Evolutionary conservation across 805 yeast genomes (phyloP), one percentile per base, ranked within the genome.

Genomic region (Candida pseudofarinosa): DNA sequence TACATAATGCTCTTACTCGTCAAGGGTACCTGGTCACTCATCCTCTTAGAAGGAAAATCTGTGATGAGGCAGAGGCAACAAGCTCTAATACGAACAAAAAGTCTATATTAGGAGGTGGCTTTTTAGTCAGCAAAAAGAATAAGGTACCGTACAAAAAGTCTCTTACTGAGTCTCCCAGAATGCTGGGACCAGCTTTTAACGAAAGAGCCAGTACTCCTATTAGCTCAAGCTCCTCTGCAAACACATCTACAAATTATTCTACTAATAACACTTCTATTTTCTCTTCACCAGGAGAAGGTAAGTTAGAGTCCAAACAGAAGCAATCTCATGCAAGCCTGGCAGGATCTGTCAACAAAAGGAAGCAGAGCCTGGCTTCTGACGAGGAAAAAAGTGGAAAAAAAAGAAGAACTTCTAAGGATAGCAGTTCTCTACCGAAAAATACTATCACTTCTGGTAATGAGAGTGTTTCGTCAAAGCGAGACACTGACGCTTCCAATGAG

Each of bases 21-120:
- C 51, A 68, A 34, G 76, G 74, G 17, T 70, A 55, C 44, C 66
- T 63, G 55, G 72, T 65, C 33, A 66, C 74, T 7, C 74, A 70
- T 47, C 74, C 76, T 4, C 54, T 69, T 39, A 51, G 76, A 33
- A 62, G 53, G 42, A 66, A 64, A 44, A 56, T 70, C 17, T 39
- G 42, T 31, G 55, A 50, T 2, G 43, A 48, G 19, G 45, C 48
- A 4, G 14, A 26, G 12, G 23, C 39, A 8, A 33, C 19, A 5
- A 40, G 36, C 23, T 33, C 23, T 23, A 35, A 35, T 38, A 15
- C 33, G 18, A 42, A 35, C 34, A 36, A 43, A 14, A 40, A 43
- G 35, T 17, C 40, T 14, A 23, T 52, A 14, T 44, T 57, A 19
- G 60, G 61, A 19, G 58, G 59, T 15, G 62, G 62, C 3, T 38